A percentile compares a stretch with the other conserved stretches of the same genome.
Conservation (phyloP, 768 basidiomycete genomes). For the Mycena galericulata region DNA sequence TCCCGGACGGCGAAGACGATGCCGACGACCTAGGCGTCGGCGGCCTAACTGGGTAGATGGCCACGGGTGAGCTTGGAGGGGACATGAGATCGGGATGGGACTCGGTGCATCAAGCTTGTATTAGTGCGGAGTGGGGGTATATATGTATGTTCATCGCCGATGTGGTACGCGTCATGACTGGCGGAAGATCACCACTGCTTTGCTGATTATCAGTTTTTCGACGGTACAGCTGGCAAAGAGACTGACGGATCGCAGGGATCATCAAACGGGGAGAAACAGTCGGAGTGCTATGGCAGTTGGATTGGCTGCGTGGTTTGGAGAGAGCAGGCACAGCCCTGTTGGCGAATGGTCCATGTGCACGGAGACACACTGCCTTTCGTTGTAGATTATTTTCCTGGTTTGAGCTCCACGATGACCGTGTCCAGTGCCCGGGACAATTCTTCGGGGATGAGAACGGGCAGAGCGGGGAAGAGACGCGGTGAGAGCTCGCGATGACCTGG, state of each 20-base stretch:
- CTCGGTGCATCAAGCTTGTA: background rate
- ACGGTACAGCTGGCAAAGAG: background rate
- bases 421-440: too few species aligned
- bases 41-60: constrained; percentile 1
- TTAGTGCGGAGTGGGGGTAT: background rate
- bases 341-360: background rate
- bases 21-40: constrained; percentile 20
- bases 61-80: background rate
- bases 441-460: background rate
- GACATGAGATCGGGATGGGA: constrained; percentile 3
- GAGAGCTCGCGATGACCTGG: too few species aligned
- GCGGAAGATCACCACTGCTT: background rate
- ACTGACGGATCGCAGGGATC: constrained; percentile 10
- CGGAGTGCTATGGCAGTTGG: constrained; percentile 9
- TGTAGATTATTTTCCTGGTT: background rate
- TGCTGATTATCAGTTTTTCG: constrained; percentile 9
- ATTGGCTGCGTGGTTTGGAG: too few species aligned
- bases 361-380: background rate
- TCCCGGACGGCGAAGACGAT: constrained; percentile 9
- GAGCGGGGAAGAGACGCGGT: background rate
- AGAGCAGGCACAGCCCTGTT: constrained; percentile 1
- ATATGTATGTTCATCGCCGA: background rate
- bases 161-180: too few species aligned
- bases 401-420: background rate
- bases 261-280: background rate